Conservation (phyloP, 306 rosid species). For the Senna tora region DNA sequence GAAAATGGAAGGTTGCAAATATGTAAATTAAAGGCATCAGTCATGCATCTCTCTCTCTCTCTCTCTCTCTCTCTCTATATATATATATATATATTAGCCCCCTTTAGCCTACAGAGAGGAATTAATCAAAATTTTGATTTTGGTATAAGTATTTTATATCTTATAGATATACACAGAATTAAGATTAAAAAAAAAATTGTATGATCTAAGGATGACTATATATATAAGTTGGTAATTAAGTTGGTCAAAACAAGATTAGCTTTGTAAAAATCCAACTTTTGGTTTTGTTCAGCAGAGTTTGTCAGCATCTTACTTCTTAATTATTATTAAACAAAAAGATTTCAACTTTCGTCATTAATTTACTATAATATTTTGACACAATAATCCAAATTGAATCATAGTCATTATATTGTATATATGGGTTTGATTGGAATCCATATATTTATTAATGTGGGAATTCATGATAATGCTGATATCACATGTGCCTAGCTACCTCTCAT, state of each 20-base stretch:
- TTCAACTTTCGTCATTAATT: neutral
- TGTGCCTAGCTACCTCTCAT: neutral
- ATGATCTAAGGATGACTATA: neutral
- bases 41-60: no score
- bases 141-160: neutral
- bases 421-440: neutral
- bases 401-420: neutral
- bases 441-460: neutral
- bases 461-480: neutral
- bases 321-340: neutral
- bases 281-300: neutral
- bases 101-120: no score
- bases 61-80: no score
- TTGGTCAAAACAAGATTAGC: conserved; percentile 6
- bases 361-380: conserved; percentile 7
- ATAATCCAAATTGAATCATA: neutral
- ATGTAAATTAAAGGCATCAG: neutral
- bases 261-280: neutral
- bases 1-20: neutral
- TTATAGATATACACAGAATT: neutral
- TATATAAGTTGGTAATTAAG: neutral
- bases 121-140: neutral
- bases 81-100: no score
- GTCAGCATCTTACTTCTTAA: conserved; percentile 7
- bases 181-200: neutral